These are phyloP conservation scores for Aspergillus saccharolyticus DNA, from an alignment of 495 filamentous ascomycete genomes.

Conservation along the genomic window DNA sequence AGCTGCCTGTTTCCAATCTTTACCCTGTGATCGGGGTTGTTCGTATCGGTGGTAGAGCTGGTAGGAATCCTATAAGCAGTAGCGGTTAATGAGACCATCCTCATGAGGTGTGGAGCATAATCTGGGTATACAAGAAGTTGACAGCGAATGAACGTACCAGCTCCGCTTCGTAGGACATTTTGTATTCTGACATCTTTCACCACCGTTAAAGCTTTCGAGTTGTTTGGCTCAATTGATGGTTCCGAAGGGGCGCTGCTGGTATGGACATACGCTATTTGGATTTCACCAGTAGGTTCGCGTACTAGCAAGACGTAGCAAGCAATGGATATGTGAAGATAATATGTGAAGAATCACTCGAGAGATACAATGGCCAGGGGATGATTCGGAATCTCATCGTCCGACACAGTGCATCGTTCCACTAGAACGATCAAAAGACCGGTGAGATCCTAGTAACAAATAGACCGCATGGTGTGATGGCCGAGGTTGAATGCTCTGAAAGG, in stretches of 20 bases:
- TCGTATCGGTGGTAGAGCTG: conserved; percentile 48
- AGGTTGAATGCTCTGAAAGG: neutral
- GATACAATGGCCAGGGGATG: no score
- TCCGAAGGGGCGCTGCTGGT: no score
- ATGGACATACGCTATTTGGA: no score
- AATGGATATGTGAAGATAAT: neutral
- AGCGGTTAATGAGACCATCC: neutral
- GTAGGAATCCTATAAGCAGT: conserved; percentile 38
- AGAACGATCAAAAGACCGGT: no score
- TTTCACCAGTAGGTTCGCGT: neutral
- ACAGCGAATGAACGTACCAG: conserved; percentile 1
- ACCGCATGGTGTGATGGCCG: neutral
- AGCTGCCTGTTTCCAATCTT: conserved; percentile 33
- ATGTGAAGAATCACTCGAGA: neutral
- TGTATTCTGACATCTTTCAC: neutral
- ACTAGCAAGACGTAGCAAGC: neutral
- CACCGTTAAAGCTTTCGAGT: neutral
- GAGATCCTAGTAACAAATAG: neutral
- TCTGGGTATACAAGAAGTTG: no score
- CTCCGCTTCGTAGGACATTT: neutral
- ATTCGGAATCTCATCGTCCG: no score
- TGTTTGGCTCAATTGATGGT: no score
- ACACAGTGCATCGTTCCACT: neutral
- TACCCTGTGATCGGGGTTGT: conserved; percentile 22
- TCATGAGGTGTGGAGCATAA: neutral